Conservation (phyloP, 805 yeast genomes). For the Yarrowia sp. region DNA sequence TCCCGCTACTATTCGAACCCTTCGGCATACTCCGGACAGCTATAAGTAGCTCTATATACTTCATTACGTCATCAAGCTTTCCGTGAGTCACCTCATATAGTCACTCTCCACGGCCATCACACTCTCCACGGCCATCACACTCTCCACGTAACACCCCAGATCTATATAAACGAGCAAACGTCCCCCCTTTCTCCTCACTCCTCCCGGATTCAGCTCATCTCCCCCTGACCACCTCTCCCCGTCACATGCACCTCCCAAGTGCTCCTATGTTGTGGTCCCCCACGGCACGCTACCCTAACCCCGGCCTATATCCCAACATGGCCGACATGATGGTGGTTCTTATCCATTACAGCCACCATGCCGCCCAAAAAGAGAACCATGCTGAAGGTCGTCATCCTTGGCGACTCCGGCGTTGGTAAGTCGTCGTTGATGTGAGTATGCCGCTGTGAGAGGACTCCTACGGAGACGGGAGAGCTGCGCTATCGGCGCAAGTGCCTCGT, state of each 20-base stretch:
- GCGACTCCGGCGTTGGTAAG: constrained; percentile 97
- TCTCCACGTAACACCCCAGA: not conserved
- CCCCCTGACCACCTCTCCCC: not conserved
- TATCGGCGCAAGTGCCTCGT: too few relatives aligned
- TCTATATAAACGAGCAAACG: not conserved
- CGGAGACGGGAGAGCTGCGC: too few relatives aligned
- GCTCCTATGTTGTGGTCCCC: constrained; percentile 3
- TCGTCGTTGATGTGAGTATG: constrained; percentile 71
- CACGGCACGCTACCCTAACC: constrained; percentile 8
- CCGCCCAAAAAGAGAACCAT: constrained; percentile 40
- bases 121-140: too few relatives aligned
- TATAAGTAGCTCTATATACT: too few relatives aligned
- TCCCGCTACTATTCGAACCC: too few relatives aligned
- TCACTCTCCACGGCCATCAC: too few relatives aligned
- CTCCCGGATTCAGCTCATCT: not conserved
- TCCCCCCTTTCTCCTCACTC: not conserved
- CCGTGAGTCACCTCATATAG: too few relatives aligned
- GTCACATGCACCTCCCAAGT: constrained; percentile 7
- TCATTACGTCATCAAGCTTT: not conserved
- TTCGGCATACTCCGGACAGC: too few relatives aligned
- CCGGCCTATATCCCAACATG: constrained; percentile 12
- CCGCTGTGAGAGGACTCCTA: too few relatives aligned
- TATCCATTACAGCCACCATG: constrained; percentile 10
- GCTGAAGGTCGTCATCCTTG: constrained; percentile 80
- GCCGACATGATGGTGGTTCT: not conserved